These are phyloP conservation scores for Gnomoniopsis sp. DNA, from an alignment of 2,329 filamentous ascomycete genomes.

Conservation along the genomic window DNA sequence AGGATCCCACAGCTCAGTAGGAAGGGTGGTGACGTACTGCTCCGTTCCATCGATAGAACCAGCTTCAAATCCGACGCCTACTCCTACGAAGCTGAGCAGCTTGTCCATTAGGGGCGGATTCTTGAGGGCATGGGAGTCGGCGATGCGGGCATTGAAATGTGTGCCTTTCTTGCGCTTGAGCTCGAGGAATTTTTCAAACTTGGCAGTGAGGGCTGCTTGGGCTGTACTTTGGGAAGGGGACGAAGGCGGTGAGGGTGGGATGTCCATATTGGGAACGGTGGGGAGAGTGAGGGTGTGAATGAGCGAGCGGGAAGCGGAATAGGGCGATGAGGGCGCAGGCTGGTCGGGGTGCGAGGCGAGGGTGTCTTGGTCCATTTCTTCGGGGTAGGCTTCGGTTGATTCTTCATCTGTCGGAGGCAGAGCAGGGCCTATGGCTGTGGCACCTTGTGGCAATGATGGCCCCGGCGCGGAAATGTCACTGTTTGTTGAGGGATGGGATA, in stretches of 20 bases:
- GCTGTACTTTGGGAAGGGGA: conserved; percentile 23
- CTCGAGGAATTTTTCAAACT: conserved; percentile 70
- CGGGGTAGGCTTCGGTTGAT: conserved; percentile 18
- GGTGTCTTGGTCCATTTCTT: conserved; percentile 7
- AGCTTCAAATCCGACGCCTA: conserved; percentile 31
- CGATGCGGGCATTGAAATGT: conserved; percentile 76
- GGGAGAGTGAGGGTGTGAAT: conserved; percentile 73
- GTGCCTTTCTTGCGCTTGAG: conserved; percentile 69
- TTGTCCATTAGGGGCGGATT: conserved; percentile 73
- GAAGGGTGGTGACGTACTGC: conserved; percentile 65
- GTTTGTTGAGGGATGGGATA: neutral
- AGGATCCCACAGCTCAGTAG: conserved; percentile 56
- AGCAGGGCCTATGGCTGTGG: conserved; percentile 16
- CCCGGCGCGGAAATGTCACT: neutral
- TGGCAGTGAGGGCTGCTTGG: conserved; percentile 48
- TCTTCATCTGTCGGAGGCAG: conserved; percentile 14
- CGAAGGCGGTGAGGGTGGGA: conserved; percentile 67
- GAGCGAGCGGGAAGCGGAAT: conserved; percentile 60
- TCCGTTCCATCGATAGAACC: conserved; percentile 40
- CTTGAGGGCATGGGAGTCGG: conserved; percentile 61
- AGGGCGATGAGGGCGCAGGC: conserved; percentile 53
- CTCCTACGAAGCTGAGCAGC: conserved; percentile 64
- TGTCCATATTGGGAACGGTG: conserved; percentile 66
- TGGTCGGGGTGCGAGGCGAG: neutral
- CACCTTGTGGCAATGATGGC: neutral